These are phyloP conservation scores for Candida endomychidarum DNA, from an alignment of 805 yeast species.

Conservation along the genomic window DNA sequence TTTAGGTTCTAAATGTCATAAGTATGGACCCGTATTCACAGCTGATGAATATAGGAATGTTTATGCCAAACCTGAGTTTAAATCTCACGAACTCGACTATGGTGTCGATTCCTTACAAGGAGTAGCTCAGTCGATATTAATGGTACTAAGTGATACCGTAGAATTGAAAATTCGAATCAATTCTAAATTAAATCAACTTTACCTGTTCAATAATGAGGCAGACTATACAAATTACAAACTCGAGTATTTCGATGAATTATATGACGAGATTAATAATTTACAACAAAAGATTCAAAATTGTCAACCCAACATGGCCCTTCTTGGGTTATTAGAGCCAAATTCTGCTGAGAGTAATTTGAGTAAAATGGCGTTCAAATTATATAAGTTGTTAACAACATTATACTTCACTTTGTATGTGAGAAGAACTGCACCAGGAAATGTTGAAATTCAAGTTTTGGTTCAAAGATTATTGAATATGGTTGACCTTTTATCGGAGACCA, in stretches of 20 bases:
- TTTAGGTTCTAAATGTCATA: slow-evolving; percentile 17
- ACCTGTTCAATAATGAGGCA: not conserved
- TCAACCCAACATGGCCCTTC: slow-evolving; percentile 8
- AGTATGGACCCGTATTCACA: slow-evolving; percentile 18
- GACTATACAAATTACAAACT: not conserved
- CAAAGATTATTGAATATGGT: slow-evolving; percentile 5
- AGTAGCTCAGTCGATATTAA: slow-evolving; percentile 19
- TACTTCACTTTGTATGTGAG: slow-evolving; percentile 11
- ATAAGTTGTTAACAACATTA: slow-evolving; percentile 2
- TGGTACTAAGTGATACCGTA: slow-evolving; percentile 20
- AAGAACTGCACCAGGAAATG: slow-evolving; percentile 8
- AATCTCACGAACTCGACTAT: slow-evolving; percentile 15
- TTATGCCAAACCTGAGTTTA: slow-evolving; percentile 15
- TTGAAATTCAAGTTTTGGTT: slow-evolving; percentile 7
- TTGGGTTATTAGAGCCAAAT: slow-evolving; percentile 1
- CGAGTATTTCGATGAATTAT: not conserved
- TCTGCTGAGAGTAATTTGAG: not conserved
- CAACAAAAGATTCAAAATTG: slow-evolving; percentile 7
- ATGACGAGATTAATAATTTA: not conserved
- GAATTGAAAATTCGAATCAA: slow-evolving; percentile 10
- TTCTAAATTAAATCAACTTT: not conserved
- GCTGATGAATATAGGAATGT: slow-evolving; percentile 15
- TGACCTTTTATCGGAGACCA: slow-evolving; percentile 9
- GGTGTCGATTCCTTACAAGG: slow-evolving; percentile 29
- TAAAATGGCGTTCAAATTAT: slow-evolving; percentile 6